Evolutionary conservation across 2,329 filamentous ascomycete species (phyloP).

Genomic region (Raffaelea ambrosiae): DNA sequence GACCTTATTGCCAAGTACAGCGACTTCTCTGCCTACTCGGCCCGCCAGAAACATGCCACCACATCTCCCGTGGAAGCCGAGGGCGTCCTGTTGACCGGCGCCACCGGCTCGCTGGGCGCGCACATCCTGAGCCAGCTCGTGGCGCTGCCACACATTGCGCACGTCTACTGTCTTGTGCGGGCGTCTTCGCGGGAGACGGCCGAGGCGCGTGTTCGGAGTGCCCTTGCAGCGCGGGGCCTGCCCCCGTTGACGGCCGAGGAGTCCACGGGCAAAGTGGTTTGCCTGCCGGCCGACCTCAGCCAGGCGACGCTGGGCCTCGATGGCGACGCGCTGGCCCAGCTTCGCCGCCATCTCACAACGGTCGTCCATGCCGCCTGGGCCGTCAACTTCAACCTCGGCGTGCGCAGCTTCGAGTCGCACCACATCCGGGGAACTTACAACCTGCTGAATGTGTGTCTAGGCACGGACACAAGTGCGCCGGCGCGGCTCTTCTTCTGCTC

Average conservation of each 20-base stretch:
- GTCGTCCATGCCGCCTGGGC: constrained; percentile 40
- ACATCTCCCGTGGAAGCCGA: neutral
- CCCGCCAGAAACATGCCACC: neutral
- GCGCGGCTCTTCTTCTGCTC: constrained; percentile 12
- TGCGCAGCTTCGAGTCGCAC: constrained; percentile 35
- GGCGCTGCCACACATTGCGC: constrained; percentile 22
- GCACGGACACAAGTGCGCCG: neutral
- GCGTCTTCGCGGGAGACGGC: neutral
- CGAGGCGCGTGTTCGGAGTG: too few relatives aligned
- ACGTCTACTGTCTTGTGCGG: constrained; percentile 22
- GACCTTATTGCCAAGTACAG: constrained; percentile 36
- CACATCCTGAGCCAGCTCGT: constrained; percentile 29
- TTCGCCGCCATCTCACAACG: constrained; percentile 24
- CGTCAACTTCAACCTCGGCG: constrained; percentile 41
- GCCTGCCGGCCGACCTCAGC: constrained; percentile 7
- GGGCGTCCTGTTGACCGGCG: constrained; percentile 27
- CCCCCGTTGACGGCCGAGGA: neutral
- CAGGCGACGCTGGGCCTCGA: constrained; percentile 24
- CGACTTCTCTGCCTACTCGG: constrained; percentile 18
- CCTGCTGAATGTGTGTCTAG: constrained; percentile 19
- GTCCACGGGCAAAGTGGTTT: constrained; percentile 5
- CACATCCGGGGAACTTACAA: constrained; percentile 30
- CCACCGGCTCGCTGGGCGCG: constrained; percentile 32
- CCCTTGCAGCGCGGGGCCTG: constrained; percentile 2
- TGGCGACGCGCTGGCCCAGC: constrained; percentile 16